Evolutionary conservation across 2,329 filamentous ascomycete species (phyloP).

Genomic region (Ustilaginoidea virens): DNA sequence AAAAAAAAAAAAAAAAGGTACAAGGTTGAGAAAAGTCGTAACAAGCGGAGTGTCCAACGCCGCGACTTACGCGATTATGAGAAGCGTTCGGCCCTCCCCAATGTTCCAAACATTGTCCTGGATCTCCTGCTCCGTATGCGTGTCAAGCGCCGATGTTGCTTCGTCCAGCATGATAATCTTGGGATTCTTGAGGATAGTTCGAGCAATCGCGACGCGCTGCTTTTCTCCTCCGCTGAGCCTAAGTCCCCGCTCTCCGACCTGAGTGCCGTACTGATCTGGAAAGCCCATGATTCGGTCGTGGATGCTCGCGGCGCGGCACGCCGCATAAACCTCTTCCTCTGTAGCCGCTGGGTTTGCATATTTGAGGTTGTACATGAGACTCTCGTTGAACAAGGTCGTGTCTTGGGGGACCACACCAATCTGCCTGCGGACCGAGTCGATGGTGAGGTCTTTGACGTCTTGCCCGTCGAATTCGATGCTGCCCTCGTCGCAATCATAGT

Average conservation of each 20-base stretch:
- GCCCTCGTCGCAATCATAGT: conserved; percentile 75
- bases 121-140: conserved; percentile 85
- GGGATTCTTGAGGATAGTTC: conserved; percentile 83
- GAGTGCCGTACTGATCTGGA: conserved; percentile 76
- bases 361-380: conserved; percentile 84
- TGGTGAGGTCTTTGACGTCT: conserved; percentile 74
- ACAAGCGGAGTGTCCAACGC: too few relatives aligned
- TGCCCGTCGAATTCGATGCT: conserved; percentile 72
- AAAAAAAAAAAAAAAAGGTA: too few relatives aligned
- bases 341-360: conserved; percentile 74
- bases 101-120: conserved; percentile 73
- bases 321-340: conserved; percentile 66
- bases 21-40: too few relatives aligned
- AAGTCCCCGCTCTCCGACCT: conserved; percentile 79
- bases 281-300: conserved; percentile 85
- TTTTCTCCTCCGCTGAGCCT: conserved; percentile 84
- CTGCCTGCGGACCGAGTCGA: conserved; percentile 78
- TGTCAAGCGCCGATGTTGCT: conserved; percentile 81
- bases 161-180: conserved; percentile 88
- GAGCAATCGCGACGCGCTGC: conserved; percentile 83
- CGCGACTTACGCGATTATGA: conserved; percentile 72
- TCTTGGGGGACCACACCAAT: conserved; percentile 97
- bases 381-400: conserved; percentile 88
- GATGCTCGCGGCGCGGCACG: conserved; percentile 76
- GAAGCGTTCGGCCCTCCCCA: conserved; percentile 72